Evolutionary conservation across 106 monocot species (phyloP).

Genomic region (Amphibolis antarctica): DNA sequence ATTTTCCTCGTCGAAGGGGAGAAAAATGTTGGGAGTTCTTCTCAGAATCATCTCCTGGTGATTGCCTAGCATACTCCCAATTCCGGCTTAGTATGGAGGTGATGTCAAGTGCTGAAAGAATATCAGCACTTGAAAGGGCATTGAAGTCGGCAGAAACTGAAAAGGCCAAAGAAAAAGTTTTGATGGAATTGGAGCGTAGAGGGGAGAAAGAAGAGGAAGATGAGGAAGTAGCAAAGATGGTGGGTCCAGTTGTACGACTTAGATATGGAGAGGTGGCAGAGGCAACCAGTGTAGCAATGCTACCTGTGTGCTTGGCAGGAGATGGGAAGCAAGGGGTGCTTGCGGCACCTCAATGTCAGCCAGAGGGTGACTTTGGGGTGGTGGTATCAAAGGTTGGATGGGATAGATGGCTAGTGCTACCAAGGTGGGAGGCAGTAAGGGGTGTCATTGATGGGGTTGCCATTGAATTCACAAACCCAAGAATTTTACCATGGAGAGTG

Average conservation of each 20-base stretch:
- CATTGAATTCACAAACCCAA: conserved; percentile 50
- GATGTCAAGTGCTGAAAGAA: conserved; percentile 18
- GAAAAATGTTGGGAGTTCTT: conserved; percentile 66
- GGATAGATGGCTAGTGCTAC: conserved; percentile 74
- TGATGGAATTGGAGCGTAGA: conserved; percentile 30
- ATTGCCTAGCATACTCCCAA: conserved; percentile 69
- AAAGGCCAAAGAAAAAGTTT: conserved; percentile 26
- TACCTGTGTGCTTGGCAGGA: conserved; percentile 37
- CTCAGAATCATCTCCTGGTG: conserved; percentile 39
- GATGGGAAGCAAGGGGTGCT: conserved; percentile 40
- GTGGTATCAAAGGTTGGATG: conserved; percentile 56
- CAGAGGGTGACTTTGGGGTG: conserved; percentile 48
- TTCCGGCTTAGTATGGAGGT: conserved; percentile 55
- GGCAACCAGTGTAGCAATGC: conserved; percentile 43
- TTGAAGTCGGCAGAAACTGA: conserved; percentile 62
- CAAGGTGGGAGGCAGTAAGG: conserved; percentile 55
- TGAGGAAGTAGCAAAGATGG: conserved; percentile 1
- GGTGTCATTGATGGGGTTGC: conserved; percentile 20
- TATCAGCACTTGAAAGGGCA: conserved; percentile 43
- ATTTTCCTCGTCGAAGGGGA: conserved; percentile 55
- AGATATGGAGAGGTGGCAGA: conserved; percentile 81
- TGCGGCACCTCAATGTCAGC: conserved; percentile 33
- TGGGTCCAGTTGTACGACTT: conserved; percentile 58
- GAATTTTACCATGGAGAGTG: conserved; percentile 54
- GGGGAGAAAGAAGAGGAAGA: conserved; percentile 9